Base-by-base conservation (phyloP, 2,329 filamentous ascomycete genomes). In the Stachybotrys echinatus region DNA sequence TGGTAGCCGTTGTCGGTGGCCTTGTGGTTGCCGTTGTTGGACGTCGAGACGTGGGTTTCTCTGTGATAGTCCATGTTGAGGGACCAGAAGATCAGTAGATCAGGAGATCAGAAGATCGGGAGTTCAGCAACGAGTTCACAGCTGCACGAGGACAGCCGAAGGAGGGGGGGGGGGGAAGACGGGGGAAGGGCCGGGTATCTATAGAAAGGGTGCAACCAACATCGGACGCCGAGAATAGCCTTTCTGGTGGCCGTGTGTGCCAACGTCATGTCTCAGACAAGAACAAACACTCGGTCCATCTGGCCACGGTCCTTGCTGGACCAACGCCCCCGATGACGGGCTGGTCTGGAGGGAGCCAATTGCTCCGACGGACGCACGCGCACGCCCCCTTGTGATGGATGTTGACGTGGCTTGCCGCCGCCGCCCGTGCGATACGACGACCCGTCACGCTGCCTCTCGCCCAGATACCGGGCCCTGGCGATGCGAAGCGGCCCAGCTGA, bases 11-110 rank as follows among this genome's bases (percentile, higher is more conserved):
- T 59, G 27, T 14, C 27, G 27, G 27, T 34, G 14, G 27, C 59
- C 47, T 56, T 50, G 47, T 55, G 45, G 6, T 27, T 44, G 46
- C 63, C 61, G 39, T 65, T 64, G 47, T 60, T 57, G 12, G 39
- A 51, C 22, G 56, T 47, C 6, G 48, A 45, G 23, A 47, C 52
- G 45, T 50, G 53, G 18, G 55, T 34, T 10, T 14, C 14, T 14
- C 27, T 34, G 5, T 34, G 27, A 5, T 34, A 14, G 10, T 34
- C 27, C 27, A 34, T 34, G 5, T 34, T 34, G 10, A 34, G 27
- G 14, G 14, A 34, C 5, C 27, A 34, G 27, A 14, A 34, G 14
- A n/a, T n/a, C n/a, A n/a, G n/a, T n/a, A n/a, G n/a, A n/a, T n/a
- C 10, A 34, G 5, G 27, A 34, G 27, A 34, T 34, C 27, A 34